These are phyloP conservation scores for Austroboletus festivus DNA, from an alignment of 768 basidiomycete species.

Conservation along the genomic window DNA sequence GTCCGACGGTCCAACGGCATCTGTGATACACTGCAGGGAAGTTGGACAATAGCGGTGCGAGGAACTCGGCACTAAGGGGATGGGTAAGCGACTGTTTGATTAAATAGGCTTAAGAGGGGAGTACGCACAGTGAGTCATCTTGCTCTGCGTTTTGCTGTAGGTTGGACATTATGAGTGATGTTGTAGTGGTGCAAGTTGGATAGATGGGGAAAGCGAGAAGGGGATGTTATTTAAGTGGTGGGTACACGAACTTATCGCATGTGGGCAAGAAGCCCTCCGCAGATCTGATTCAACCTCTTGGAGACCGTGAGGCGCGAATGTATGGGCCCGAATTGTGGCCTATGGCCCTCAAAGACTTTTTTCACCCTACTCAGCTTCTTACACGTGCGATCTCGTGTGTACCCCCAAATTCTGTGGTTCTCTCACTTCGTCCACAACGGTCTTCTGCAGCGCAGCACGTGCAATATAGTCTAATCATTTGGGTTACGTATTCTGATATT, in stretches of 20 bases:
- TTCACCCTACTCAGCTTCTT: too few species aligned
- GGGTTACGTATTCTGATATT: too few species aligned
- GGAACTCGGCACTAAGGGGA: neutral
- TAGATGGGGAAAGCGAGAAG: neutral
- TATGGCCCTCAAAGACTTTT: too few species aligned
- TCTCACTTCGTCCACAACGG: too few species aligned
- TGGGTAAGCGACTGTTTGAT: neutral
- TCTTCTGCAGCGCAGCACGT: too few species aligned
- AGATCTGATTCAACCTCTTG: too few species aligned
- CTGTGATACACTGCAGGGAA: neutral
- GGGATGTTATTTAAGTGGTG: neutral
- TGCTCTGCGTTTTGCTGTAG: neutral
- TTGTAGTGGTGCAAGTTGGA: neutral
- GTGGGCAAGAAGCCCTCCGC: too few species aligned
- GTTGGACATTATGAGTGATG: neutral
- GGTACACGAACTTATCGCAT: neutral
- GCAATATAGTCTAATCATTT: too few species aligned
- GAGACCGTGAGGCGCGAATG: too few species aligned
- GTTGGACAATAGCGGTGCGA: neutral
- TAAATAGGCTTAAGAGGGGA: neutral
- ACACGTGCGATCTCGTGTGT: too few species aligned
- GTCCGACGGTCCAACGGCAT: neutral
- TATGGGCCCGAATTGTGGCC: too few species aligned
- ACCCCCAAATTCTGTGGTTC: too few species aligned
- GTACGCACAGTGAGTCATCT: neutral